phyloP scores from a whole-genome alignment of 306 rosid genomes.

The Sicyos edulis region DNA sequence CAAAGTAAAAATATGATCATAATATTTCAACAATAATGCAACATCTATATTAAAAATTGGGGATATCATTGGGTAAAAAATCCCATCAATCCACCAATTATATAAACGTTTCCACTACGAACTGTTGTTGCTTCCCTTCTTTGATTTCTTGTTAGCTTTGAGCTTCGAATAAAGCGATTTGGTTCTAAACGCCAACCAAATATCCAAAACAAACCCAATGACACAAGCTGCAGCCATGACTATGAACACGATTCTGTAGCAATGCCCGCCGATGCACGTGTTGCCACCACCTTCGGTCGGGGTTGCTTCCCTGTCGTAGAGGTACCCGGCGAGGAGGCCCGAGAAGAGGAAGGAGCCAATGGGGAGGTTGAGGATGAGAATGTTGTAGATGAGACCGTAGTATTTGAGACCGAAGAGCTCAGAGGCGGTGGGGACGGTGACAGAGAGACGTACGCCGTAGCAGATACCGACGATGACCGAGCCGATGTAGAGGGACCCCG shows the following conservation, averaged over 20 bases:
- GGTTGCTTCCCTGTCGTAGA: conserved; percentile 80
- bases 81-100: conserved; percentile 32
- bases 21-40: neutral
- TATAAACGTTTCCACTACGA: neutral
- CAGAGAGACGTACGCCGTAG: conserved; percentile 68
- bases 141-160: conserved; percentile 46
- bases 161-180: conserved; percentile 53
- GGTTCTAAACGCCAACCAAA: conserved; percentile 52
- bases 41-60: neutral
- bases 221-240: conserved; percentile 66
- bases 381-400: conserved; percentile 68
- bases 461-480: conserved; percentile 67
- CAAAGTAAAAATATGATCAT: neutral
- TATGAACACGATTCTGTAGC: conserved; percentile 63
- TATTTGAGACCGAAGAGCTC: conserved; percentile 82
- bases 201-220: conserved; percentile 70
- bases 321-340: conserved; percentile 69
- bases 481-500: conserved; percentile 76
- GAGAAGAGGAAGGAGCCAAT: conserved; percentile 92
- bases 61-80: conserved; percentile 32
- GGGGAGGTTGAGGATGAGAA: conserved; percentile 83
- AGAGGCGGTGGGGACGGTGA: conserved; percentile 76
- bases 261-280: conserved; percentile 78
- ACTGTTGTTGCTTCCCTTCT: conserved; percentile 24
- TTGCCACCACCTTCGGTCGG: conserved; percentile 66